phyloP scores from a whole-genome alignment of 192 early-diverging fungal species.

The Coemansia sp. region DNA sequence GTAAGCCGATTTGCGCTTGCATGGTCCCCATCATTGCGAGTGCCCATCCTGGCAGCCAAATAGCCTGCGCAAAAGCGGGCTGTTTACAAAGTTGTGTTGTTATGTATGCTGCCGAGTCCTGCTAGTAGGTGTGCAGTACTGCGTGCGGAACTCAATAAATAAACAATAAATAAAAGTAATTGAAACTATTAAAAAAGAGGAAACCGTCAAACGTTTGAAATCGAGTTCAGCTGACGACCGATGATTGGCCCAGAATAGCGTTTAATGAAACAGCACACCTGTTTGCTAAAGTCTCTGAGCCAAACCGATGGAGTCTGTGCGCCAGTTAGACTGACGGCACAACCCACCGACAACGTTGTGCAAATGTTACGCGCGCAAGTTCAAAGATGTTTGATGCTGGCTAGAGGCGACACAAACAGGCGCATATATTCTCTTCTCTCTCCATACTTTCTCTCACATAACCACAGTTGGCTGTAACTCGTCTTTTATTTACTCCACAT shows the following conservation, averaged over 20 bases:
- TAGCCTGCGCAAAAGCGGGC: not conserved
- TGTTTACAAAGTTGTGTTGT: not conserved
- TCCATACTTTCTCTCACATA: not conserved
- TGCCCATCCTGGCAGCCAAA: conserved; percentile 2
- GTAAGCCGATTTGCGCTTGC: not conserved
- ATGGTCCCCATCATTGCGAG: conserved; percentile 7
- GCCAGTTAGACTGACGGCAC: no score
- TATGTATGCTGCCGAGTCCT: not conserved
- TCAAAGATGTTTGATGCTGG: no score
- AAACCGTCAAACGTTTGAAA: not conserved
- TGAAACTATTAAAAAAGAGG: not conserved
- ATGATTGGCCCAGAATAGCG: not conserved
- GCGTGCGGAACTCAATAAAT: not conserved
- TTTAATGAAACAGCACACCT: not conserved
- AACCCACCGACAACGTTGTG: no score
- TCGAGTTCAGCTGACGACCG: not conserved
- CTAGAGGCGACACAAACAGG: no score
- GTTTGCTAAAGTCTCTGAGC: not conserved
- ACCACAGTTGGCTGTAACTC: not conserved
- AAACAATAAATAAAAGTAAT: not conserved
- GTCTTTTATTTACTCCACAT: not conserved
- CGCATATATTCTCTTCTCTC: not conserved
- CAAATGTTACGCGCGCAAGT: no score
- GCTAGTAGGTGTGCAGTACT: not conserved
- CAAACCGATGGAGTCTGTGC: no score